Percentiles rank a stretch among this genome's conserved stretches.
These are phyloP conservation scores for Fistulinella prunicolor DNA, from an alignment of 768 basidiomycete genomes.

Conservation along the genomic window DNA sequence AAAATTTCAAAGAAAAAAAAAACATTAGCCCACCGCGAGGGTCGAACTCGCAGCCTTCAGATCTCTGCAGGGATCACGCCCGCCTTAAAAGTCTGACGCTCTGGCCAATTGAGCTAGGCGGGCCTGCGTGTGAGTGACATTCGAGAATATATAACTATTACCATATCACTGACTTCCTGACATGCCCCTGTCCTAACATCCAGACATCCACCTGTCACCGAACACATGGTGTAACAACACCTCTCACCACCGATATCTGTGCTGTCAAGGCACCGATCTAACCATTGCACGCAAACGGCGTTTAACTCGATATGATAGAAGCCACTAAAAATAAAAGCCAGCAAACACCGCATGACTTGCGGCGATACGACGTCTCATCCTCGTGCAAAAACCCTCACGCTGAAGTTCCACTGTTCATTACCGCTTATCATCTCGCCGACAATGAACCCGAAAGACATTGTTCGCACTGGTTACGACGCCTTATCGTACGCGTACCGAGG, in stretches of 20 bases:
- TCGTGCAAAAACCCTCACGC: neutral
- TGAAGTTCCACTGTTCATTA: conserved; percentile 17
- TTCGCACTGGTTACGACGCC: conserved; percentile 1
- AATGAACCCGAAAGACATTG: conserved; percentile 9
- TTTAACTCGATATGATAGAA: neutral
- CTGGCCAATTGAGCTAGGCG: conserved; percentile 63
- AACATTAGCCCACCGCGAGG: conserved; percentile 72
- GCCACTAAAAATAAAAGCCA: neutral
- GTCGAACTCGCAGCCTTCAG: conserved; percentile 86
- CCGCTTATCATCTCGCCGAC: conserved; percentile 10
- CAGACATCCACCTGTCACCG: too few relatives aligned
- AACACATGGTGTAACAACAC: conserved; percentile 4
- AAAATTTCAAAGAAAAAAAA: conserved; percentile 4
- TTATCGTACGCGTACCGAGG: conserved; percentile 3
- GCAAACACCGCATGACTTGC: neutral
- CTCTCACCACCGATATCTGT: neutral
- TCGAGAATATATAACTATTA: too few relatives aligned
- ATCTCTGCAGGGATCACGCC: conserved; percentile 34
- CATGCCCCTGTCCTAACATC: neutral
- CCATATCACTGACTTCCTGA: neutral
- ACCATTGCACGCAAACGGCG: conserved; percentile 3
- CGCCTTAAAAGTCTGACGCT: conserved; percentile 54
- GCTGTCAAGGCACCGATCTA: neutral
- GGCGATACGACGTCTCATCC: conserved; percentile 8
- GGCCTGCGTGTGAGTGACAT: conserved; percentile 24